These are phyloP conservation scores for Cymbopogon citratus DNA, from an alignment of 176 grass and related monocot genomes.

Conservation along the genomic window DNA sequence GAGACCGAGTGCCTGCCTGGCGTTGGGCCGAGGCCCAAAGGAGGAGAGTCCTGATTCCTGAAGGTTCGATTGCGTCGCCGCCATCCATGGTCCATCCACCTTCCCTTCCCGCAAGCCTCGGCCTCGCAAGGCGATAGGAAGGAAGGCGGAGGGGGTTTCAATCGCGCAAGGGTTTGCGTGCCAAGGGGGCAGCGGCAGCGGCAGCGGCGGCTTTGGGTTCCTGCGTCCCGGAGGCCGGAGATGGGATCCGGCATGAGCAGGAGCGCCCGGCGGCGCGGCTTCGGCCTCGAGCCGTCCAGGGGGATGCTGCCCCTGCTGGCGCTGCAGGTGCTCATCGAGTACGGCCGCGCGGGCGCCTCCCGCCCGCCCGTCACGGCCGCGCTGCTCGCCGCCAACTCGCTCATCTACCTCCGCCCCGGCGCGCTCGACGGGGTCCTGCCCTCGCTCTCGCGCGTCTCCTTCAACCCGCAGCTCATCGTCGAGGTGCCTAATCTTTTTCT, in stretches of 20 bases:
- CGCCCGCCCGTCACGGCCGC: slow-evolving; percentile 82
- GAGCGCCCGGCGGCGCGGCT: background rate
- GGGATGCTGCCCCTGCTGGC: slow-evolving; percentile 71
- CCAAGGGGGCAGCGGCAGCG: background rate
- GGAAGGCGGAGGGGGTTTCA: background rate
- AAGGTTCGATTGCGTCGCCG: background rate
- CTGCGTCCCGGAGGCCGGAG: too few species aligned
- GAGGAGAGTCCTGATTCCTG: background rate
- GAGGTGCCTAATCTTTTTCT: slow-evolving; percentile 27
- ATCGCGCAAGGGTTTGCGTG: background rate
- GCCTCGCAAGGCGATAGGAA: background rate
- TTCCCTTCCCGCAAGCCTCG: slow-evolving; percentile 3
- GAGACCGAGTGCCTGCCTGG: background rate
- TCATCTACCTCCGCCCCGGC: slow-evolving; percentile 75
- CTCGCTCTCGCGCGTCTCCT: slow-evolving; percentile 40
- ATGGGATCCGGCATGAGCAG: too few species aligned
- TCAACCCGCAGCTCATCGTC: slow-evolving; percentile 81
- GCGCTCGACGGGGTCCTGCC: slow-evolving; percentile 69
- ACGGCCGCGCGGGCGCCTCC: slow-evolving; percentile 43
- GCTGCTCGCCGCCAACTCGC: slow-evolving; percentile 72
- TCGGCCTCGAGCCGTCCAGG: background rate
- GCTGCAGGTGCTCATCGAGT: slow-evolving; percentile 73
- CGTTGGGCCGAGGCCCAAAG: background rate
- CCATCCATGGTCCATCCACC: background rate
- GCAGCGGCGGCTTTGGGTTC: too few species aligned